Conservation (phyloP, 1,284 basidiomycete species). For the Peniophora sp. region DNA sequence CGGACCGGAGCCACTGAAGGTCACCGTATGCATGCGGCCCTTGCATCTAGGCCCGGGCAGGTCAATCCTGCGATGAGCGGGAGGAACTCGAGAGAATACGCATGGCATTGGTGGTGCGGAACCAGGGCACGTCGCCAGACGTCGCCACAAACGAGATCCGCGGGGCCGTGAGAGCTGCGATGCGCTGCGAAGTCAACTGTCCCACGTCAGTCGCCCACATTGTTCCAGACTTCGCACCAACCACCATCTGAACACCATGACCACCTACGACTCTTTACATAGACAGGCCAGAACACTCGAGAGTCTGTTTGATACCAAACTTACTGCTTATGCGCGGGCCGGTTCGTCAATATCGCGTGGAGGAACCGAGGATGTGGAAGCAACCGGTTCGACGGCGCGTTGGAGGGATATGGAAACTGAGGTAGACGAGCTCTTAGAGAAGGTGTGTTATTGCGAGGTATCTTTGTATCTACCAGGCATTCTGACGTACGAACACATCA, state of each 20-base stretch:
- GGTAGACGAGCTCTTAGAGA: conserved; percentile 80
- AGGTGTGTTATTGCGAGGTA: conserved; percentile 43
- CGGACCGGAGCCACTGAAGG: too few species aligned
- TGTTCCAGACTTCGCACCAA: background rate
- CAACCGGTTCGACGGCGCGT: conserved; percentile 57
- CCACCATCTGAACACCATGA: conserved; percentile 34
- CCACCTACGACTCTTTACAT: conserved; percentile 72
- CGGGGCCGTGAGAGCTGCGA: too few species aligned
- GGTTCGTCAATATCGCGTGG: conserved; percentile 66
- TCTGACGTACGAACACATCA: conserved; percentile 10
- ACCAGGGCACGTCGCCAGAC: too few species aligned
- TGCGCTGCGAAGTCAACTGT: too few species aligned
- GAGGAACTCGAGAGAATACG: too few species aligned
- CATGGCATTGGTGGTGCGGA: too few species aligned
- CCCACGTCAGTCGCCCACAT: background rate
- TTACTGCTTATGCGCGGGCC: conserved; percentile 83
- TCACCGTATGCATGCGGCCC: too few species aligned
- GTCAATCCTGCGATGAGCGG: too few species aligned
- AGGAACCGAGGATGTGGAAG: conserved; percentile 50
- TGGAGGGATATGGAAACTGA: conserved; percentile 83
- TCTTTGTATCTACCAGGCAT: background rate
- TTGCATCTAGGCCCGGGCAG: too few species aligned
- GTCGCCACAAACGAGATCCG: too few species aligned
- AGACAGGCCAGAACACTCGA: conserved; percentile 88
- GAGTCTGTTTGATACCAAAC: conserved; percentile 83